Percentiles rank a stretch among this genome's conserved stretches.
phyloP scores from a whole-genome alignment of 768 basidiomycete species.

The Suillus lakei region DNA sequence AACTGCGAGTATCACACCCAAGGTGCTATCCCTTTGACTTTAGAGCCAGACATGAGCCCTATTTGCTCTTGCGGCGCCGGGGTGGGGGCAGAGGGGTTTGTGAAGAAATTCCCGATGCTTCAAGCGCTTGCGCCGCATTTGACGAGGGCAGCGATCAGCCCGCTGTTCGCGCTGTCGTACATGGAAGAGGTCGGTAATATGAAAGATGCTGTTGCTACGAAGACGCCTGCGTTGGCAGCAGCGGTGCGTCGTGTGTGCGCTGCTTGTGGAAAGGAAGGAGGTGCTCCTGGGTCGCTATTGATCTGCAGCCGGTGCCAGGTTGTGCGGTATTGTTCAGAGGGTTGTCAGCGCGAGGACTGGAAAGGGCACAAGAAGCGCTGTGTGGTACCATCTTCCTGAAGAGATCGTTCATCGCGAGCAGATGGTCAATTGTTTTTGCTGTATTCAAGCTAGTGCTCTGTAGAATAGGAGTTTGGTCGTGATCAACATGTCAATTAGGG shows the following conservation, averaged over 20 bases:
- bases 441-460: not conserved
- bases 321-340: constrained; percentile 46
- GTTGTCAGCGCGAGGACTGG: constrained; percentile 54
- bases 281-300: constrained; percentile 42
- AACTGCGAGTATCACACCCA: constrained; percentile 51
- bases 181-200: too few species aligned
- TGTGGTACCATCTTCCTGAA: not conserved
- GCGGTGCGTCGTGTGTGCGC: too few species aligned
- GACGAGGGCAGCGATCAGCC: constrained; percentile 55
- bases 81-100: constrained; percentile 47
- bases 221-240: too few species aligned
- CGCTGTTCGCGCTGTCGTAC: too few species aligned
- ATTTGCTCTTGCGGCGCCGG: constrained; percentile 61
- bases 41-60: constrained; percentile 42
- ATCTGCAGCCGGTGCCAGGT: constrained; percentile 44
- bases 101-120: constrained; percentile 37
- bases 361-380: constrained; percentile 47
- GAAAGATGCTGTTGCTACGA: too few species aligned
- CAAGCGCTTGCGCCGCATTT: constrained; percentile 45
- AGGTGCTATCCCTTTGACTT: constrained; percentile 41
- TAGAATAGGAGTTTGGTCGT: too few species aligned
- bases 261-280: too few species aligned
- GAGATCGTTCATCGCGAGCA: not conserved
- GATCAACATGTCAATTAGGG: too few species aligned
- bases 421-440: not conserved